Evolutionary conservation across 208 protist species (phyloP), one percentile per base, ranked within the genome.

Genomic region (Leishmania gerbilli): DNA sequence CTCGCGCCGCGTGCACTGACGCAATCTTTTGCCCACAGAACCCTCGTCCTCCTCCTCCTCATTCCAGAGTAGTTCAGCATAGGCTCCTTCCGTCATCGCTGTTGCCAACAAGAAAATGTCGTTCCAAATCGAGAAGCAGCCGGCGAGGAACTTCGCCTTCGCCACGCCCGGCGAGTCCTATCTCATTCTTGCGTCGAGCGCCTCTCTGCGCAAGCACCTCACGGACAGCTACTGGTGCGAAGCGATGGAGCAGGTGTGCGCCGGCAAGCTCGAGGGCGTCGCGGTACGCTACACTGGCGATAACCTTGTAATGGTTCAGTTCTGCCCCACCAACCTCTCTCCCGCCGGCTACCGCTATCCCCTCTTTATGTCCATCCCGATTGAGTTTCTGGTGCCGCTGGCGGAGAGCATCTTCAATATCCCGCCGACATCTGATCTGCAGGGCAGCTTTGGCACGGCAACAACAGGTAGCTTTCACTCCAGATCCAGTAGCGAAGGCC

Each of bases 191-290:
- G 95, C 95, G 34, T 88, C 90, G 7, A 93, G 88, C 62, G 89
- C 84, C 31, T 91, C 90, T 11, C 88, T 98, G 49, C 89, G 92
- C 15, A 89, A 89, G 72, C 91, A 96, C 79, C 90, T 98, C 19
- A 92, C 88, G 1, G 95, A 98, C 83, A 96, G 92, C 80, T 98
- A 98, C 87, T 98, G 95, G 95, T 98, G 93, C 72, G 90, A 91
- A 67, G 88, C 91, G 55, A 96, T 98, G 93, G 92, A 98, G 37
- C 87, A 97, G 71, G 95, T 98, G 49, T 98, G 95, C 79, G 88
- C 92, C 47, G 95, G 95, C 13, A 93, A 95, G 80, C 88, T 98
- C 27, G 87, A 90, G 17, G 95, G 95, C 13, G 84, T 97, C 4
- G 93, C 86, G 19, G 93, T 98, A 83, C 93, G 95, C 49, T 98